Conservation (phyloP, 306 rosid genomes). For the Lablab purpureus region DNA sequence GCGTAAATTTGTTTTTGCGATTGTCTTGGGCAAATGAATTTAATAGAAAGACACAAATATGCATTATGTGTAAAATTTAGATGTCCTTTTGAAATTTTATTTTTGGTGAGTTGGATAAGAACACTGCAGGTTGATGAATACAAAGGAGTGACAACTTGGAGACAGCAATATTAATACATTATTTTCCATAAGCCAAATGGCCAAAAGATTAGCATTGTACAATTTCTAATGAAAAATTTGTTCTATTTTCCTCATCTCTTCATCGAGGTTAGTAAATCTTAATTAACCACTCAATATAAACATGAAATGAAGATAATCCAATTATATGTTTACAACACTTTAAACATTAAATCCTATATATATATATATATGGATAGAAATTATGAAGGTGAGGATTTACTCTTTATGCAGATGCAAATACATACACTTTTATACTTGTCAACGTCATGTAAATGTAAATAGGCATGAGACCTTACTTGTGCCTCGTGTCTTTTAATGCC, state of each 20-base stretch:
- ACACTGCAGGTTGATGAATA: background rate
- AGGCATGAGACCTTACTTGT: no score
- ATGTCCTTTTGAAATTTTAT: background rate
- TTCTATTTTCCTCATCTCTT: background rate
- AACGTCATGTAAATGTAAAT: no score
- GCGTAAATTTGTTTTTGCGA: background rate
- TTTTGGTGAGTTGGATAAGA: background rate
- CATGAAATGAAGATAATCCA: no score
- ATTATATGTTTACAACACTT: no score
- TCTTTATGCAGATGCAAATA: no score
- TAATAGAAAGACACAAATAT: background rate
- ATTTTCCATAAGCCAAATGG: background rate
- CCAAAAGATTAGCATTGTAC: background rate
- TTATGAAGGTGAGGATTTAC: no score
- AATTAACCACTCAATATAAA: no score
- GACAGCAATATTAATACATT: background rate
- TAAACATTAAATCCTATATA: no score
- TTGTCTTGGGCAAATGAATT: constrained; percentile 14
- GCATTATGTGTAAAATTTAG: background rate
- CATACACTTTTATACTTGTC: no score
- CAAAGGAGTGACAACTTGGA: background rate
- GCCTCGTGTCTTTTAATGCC: background rate
- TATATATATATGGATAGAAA: no score
- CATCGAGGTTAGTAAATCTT: no score
- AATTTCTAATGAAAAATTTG: background rate